Evolutionary conservation across 1,284 basidiomycete genomes (phyloP).

Genomic region (Ustilago crameri): DNA sequence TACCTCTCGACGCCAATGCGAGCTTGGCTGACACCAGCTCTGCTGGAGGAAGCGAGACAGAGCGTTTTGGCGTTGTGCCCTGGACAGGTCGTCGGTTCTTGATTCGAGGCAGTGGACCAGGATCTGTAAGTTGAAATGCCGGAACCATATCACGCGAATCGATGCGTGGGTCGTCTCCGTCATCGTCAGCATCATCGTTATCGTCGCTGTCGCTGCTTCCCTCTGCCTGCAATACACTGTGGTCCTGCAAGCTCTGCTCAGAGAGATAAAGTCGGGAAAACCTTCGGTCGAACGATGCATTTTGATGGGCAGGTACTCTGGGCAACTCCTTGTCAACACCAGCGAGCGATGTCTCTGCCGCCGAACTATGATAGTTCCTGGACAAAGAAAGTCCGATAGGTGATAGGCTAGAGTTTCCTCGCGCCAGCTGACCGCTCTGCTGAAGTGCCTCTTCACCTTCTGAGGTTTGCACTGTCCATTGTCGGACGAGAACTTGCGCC

Average conservation of each 20-base stretch:
- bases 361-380: neutral
- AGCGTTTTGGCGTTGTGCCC: conserved; percentile 7
- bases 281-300: conserved; percentile 36
- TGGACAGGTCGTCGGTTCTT: neutral
- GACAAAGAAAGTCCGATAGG: conserved; percentile 17
- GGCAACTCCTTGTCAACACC: conserved; percentile 32
- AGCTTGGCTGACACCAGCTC: conserved; percentile 35
- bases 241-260: conserved; percentile 20
- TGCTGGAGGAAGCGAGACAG: conserved; percentile 13
- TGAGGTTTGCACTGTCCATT: conserved; percentile 8
- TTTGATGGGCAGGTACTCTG: conserved; percentile 24
- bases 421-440: neutral
- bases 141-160: neutral
- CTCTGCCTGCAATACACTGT: conserved; percentile 36
- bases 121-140: conserved; percentile 35
- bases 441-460: neutral
- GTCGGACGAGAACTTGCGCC: conserved; percentile 39
- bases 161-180: conserved; percentile 1
- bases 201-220: conserved; percentile 32
- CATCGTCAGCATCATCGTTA: conserved; percentile 4
- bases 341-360: neutral
- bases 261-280: conserved; percentile 30
- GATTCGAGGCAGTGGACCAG: conserved; percentile 16
- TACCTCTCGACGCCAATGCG: conserved; percentile 38
- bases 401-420: conserved; percentile 3